Evolutionary conservation across 305 asterid species (phyloP), one percentile per base, ranked within the genome.

Genomic region (Euphrasia arctica): DNA sequence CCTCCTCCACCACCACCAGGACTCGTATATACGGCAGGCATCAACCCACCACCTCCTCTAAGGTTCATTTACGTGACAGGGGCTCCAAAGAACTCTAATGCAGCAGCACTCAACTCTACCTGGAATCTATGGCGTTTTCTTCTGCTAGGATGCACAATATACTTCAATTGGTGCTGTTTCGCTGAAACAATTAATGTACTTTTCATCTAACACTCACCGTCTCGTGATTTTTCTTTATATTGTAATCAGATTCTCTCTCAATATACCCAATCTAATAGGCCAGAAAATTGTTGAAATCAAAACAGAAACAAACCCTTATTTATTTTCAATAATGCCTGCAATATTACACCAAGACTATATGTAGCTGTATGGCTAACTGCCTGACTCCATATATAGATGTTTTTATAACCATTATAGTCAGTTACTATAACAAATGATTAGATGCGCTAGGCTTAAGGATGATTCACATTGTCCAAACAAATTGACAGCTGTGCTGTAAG

Each of bases 61-160:
- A 77, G 91, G 65, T 84, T 80, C 72, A 47, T 70, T 50, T 84
- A 84, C 22, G 69, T 81, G 63, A 67, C 81, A 0, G 70, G 72
- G 5, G 75, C 80, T 11, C 72, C 64, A 1, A 72, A 71, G n/a
- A 70, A 71, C 55, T 71, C 78, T 14, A 66, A 64, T 13, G 82
- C 71, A 8, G 62, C 77, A 34, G 54, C 45, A 39, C 45, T 43
- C 41, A 27, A 62, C 47, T 32, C 65, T 32, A 32, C 52, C 25
- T 3, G n/a, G 57, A 51, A 18, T 56, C n/a, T 31, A 14, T 48
- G 60, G 7, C n/a, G 58, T 36, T 51, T 77, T 15, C 45, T 82
- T 39, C 6, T 73, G 51, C 52, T 76, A 25, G 72, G 57, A 0
- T 79, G 52, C 39, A 60, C 61, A 39, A 64, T 69, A 64, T 70